Percentiles rank a stretch among this genome's conserved stretches.
Conservation (phyloP, 352 stramenopile genomes). For the Phytophthora rubi region DNA sequence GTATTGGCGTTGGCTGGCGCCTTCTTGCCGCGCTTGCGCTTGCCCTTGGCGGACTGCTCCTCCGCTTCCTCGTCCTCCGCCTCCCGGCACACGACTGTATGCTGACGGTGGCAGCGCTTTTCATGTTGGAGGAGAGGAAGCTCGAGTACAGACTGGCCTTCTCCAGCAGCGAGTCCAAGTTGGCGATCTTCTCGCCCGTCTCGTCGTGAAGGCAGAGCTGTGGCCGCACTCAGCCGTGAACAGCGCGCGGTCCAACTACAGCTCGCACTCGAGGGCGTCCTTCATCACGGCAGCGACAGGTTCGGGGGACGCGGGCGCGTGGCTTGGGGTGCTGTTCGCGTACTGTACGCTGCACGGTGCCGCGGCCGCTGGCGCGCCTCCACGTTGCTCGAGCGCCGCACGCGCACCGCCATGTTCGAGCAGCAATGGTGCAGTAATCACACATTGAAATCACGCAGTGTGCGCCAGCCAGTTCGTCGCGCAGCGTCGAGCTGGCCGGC, state of each 20-base stretch:
- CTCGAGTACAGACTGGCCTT: constrained; percentile 90
- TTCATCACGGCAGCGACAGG: constrained; percentile 55
- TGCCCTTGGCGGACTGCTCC: constrained; percentile 36
- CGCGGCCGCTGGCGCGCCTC: constrained; percentile 46
- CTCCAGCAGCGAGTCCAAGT: constrained; percentile 88
- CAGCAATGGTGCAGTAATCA: background rate
- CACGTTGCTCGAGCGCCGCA: constrained; percentile 79
- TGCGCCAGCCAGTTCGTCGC: too few relatives aligned
- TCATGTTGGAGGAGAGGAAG: constrained; percentile 90
- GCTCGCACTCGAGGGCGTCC: constrained; percentile 72
- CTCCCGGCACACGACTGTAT: constrained; percentile 5
- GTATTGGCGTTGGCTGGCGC: constrained; percentile 10
- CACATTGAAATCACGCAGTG: too few relatives aligned
- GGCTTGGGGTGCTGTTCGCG: constrained; percentile 36
- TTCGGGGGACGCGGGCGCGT: constrained; percentile 26
- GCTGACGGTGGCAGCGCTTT: constrained; percentile 55
- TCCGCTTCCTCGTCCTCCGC: constrained; percentile 21
- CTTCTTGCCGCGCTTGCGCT: constrained; percentile 56
- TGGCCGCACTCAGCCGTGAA: constrained; percentile 89
- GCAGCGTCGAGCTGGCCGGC: too few relatives aligned
- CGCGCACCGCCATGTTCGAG: constrained; percentile 40
- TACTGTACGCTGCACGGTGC: constrained; percentile 32
- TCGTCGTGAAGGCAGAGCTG: constrained; percentile 79
- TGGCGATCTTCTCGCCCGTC: constrained; percentile 72
- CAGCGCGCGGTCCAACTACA: constrained; percentile 64